A percentile compares a stretch with the other conserved stretches of the same genome.
Evolutionary conservation across 1,284 basidiomycete species (phyloP).

Genomic region (Rhodotorula mucilaginosa): DNA sequence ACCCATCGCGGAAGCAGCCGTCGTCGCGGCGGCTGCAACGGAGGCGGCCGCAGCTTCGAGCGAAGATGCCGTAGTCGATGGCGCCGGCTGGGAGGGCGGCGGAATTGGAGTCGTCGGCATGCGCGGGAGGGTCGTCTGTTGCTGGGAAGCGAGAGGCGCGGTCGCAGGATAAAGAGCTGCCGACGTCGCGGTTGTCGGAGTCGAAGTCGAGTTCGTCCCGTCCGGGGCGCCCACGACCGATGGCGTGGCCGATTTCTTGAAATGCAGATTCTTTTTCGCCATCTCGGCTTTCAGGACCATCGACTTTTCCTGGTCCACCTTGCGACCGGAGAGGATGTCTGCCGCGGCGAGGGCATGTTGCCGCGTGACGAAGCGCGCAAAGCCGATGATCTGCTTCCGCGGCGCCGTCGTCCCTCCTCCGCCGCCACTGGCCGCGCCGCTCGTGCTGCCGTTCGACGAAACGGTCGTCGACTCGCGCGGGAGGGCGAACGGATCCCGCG

Average conservation of each 20-base stretch:
- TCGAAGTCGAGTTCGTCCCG: not conserved
- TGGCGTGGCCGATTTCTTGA: not conserved
- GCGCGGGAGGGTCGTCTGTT: not conserved
- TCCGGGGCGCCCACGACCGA: not conserved
- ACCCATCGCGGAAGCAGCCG: not conserved
- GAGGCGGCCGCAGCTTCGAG: not conserved
- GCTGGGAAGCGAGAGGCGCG: not conserved
- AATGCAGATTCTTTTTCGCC: slow-evolving; percentile 98
- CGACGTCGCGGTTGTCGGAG: not conserved
- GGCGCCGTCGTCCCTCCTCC: no score
- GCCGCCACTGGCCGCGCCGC: not conserved
- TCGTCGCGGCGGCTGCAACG: not conserved
- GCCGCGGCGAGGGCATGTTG: slow-evolving; percentile 83
- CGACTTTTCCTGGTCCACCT: slow-evolving; percentile 92
- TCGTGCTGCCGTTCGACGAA: not conserved
- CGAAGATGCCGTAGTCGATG: not conserved
- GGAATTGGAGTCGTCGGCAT: not conserved
- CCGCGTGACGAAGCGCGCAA: slow-evolving; percentile 89
- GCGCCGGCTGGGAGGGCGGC: not conserved
- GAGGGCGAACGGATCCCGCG: not conserved
- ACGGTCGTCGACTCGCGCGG: not conserved
- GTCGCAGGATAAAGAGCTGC: not conserved
- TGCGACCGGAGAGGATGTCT: slow-evolving; percentile 82
- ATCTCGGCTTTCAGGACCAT: slow-evolving; percentile 95
- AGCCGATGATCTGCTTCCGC: slow-evolving; percentile 88